These are phyloP conservation scores for Coemansia sp. DNA, from an alignment of 192 early-diverging fungal species.

Conservation along the genomic window DNA sequence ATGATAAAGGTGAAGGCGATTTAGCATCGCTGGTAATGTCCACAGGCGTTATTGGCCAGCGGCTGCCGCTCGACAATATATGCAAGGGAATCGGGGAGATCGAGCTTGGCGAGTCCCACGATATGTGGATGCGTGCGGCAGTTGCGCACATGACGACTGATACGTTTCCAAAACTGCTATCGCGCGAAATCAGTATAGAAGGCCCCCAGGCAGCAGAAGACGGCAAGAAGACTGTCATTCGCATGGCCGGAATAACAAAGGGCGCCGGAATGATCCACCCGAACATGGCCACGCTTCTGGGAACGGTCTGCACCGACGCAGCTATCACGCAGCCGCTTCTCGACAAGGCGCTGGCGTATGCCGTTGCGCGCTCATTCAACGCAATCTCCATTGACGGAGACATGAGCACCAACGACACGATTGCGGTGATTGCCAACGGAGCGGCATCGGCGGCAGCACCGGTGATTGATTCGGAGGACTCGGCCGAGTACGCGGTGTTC, in stretches of 20 bases:
- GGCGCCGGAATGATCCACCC: constrained; percentile 99
- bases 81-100: constrained; percentile 58
- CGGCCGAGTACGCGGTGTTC: constrained; percentile 68
- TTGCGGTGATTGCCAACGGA: constrained; percentile 88
- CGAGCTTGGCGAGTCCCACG: constrained; percentile 60
- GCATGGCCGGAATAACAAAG: constrained; percentile 95
- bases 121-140: constrained; percentile 78
- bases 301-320: constrained; percentile 85
- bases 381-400: constrained; percentile 95
- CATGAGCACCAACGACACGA: constrained; percentile 96
- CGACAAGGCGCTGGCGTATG: constrained; percentile 71
- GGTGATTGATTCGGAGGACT: constrained; percentile 28
- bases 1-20: not conserved
- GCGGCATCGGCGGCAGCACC: constrained; percentile 27
- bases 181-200: constrained; percentile 44
- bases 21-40: constrained; percentile 84
- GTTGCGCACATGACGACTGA: constrained; percentile 97
- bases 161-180: constrained; percentile 93
- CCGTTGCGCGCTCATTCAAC: constrained; percentile 92
- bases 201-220: constrained; percentile 16
- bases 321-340: constrained; percentile 65
- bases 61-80: constrained; percentile 83
- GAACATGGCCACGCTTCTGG: constrained; percentile 96
- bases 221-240: constrained; percentile 5
- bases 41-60: constrained; percentile 96